Base-by-base conservation (phyloP, 2,329 filamentous ascomycete genomes). In the Mycosphaerelloides madeirae region DNA sequence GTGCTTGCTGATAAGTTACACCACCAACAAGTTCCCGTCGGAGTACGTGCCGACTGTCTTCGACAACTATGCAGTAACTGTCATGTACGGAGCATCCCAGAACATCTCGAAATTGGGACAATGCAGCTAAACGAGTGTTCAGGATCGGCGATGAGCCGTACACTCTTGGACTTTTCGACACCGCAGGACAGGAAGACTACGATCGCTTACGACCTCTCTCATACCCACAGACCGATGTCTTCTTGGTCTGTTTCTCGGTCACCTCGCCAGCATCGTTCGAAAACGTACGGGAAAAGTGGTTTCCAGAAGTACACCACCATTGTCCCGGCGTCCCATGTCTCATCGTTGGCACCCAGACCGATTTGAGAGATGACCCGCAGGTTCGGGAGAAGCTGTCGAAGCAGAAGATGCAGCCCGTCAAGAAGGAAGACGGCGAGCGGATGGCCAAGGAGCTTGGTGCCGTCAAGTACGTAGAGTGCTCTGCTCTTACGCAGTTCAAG, bases 31-130 rank as follows among this genome's bases (percentile, higher is more conserved):
- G 65, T 98, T 98, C 70, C 93, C 93, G 29, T 96, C 90, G 63
- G 93, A 98, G 90, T 98, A 98, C 70, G 93, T 98, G 47, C 93
- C 93, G 41, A 98, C 93, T 22, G 93, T 98, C 54, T 98, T 98
- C 71, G 93, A 98, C 72, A 98, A 98, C 74, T 98, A 98, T 79
- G 93, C 93, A 46, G 93, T 98, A 68, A 98, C 93, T 57, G 93
- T 98, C 59, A 98, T 98, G 93, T 62, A 54, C 12, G 59, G 15
- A 29, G 14, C 3, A 12, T 8, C 13, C 25, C 15, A 16, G 19
- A 19, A 8, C 3, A 18, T 31, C 8, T n/a, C 31, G 9, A 5
- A 12, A 11, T n/a, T n/a, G n/a, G 9, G 4, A 13, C 28, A 31
- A 28, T 28, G 13, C 14, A 32, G 28, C 38, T 40, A n/a, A 40